A percentile compares a stretch with the other conserved stretches of the same genome.
phyloP scores from a whole-genome alignment of 257 asterid genomes.

The Solanum rostratum region DNA sequence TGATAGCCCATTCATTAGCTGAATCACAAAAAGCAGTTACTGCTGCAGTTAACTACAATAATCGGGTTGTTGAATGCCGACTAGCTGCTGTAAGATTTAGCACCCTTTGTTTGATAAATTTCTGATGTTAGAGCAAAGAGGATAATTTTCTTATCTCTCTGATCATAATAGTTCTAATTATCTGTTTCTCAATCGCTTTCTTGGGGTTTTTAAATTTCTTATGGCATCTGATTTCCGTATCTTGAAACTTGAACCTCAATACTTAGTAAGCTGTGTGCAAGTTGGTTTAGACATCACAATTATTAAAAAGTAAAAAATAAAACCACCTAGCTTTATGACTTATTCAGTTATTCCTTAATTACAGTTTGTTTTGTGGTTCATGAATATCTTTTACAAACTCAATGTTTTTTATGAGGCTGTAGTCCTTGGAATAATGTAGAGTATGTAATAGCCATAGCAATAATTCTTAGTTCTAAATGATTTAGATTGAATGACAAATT shows the following conservation, averaged over 20 bases:
- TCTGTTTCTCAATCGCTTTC: background rate
- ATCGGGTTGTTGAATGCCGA: slow-evolving; percentile 92
- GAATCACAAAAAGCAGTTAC: slow-evolving; percentile 94
- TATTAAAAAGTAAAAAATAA: background rate
- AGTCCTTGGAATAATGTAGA: background rate
- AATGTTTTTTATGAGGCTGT: background rate
- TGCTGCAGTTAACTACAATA: slow-evolving; percentile 89
- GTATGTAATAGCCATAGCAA: background rate
- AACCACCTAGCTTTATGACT: background rate
- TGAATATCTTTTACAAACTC: background rate
- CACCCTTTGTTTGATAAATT: background rate
- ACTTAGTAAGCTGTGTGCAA: background rate
- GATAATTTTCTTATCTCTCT: background rate
- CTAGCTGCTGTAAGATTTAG: slow-evolving; percentile 69
- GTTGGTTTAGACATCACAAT: background rate
- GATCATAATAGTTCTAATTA: background rate
- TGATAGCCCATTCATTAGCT: slow-evolving; percentile 86
- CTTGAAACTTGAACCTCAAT: background rate
- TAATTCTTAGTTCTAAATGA: background rate
- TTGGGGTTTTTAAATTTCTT: background rate
- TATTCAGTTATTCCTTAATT: background rate
- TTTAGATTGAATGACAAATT: background rate
- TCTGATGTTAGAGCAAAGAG: background rate
- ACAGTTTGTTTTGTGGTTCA: background rate
- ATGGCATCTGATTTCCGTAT: background rate